Evolutionary conservation across 2,329 filamentous ascomycete genomes (phyloP).

Genomic region (Microdochium trichocladiopsis): DNA sequence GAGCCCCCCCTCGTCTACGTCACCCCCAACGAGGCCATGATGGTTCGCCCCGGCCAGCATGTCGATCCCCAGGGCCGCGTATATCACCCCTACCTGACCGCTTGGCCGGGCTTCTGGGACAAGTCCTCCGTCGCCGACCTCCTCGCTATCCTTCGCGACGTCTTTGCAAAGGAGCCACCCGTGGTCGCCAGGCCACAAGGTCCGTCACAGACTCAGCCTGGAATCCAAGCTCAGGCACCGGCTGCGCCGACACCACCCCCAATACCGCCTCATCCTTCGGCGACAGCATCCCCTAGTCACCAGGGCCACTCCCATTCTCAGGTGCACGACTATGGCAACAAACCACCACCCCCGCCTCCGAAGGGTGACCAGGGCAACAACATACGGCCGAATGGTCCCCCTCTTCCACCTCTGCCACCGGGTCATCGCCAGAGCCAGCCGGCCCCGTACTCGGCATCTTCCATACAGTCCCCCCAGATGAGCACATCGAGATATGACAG

Average conservation of each 20-base stretch:
- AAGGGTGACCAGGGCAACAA: not conserved
- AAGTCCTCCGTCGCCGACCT: slow-evolving; percentile 83
- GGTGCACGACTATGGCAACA: not conserved
- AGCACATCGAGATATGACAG: not conserved
- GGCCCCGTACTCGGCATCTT: not conserved
- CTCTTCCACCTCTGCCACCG: not conserved
- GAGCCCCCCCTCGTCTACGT: slow-evolving; percentile 86
- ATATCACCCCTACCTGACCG: slow-evolving; percentile 91
- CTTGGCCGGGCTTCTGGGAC: slow-evolving; percentile 89
- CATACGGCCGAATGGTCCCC: not conserved
- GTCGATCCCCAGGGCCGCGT: slow-evolving; percentile 88
- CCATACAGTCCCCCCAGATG: not conserved
- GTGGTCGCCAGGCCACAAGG: slow-evolving; percentile 61
- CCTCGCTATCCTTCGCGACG: slow-evolving; percentile 69
- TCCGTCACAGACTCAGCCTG: not conserved
- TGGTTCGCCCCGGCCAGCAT: slow-evolving; percentile 86
- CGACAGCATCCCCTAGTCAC: not conserved
- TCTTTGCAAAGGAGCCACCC: slow-evolving; percentile 93
- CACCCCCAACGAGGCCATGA: slow-evolving; percentile 80
- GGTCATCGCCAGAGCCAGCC: not conserved
- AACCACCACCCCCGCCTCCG: not conserved
- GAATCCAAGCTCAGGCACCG: slow-evolving; percentile 29
- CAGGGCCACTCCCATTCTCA: not conserved
- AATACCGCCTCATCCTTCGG: slow-evolving; percentile 17
- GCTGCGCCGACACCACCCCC: slow-evolving; percentile 20